phyloP scores from a whole-genome alignment of 202 grass and related monocot genomes.

The Setaria viridis region DNA sequence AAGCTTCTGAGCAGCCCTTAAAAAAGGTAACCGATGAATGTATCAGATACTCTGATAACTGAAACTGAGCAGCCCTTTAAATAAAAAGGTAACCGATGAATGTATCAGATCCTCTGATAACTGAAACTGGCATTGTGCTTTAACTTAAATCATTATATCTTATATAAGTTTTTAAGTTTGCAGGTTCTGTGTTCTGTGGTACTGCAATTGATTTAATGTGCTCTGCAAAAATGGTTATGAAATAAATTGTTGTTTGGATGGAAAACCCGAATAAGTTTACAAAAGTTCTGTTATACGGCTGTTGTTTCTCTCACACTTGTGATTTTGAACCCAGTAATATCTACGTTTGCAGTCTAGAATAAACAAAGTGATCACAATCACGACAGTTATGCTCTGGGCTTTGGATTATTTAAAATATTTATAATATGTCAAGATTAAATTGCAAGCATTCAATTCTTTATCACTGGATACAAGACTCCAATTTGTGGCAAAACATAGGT shows the following conservation, averaged over 20 bases:
- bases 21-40: conserved; percentile 6
- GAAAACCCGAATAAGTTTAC: neutral
- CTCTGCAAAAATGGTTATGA: neutral
- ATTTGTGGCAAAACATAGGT: conserved; percentile 12
- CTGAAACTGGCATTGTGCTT: neutral
- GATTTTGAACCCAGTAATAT: neutral
- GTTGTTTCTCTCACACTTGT: neutral
- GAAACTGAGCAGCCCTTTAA: no score
- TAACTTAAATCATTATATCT: conserved; percentile 6
- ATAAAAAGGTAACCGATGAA: no score
- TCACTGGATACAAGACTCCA: neutral
- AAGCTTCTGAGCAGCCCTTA: neutral
- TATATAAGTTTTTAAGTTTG: neutral
- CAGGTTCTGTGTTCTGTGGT: neutral
- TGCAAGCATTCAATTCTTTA: neutral
- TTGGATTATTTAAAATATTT: conserved; percentile 15
- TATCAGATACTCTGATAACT: conserved; percentile 12
- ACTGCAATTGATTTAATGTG: neutral
- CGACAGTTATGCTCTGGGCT: neutral
- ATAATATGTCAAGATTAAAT: neutral
- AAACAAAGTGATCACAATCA: neutral
- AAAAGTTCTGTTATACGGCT: neutral
- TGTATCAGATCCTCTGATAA: neutral
- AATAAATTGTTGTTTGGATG: neutral
- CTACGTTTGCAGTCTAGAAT: neutral